Percentiles rank a stretch among this genome's conserved stretches.
These are phyloP conservation scores for Cryphonectria parasitica DNA, from an alignment of 2,329 filamentous ascomycete species.

Conservation along the genomic window DNA sequence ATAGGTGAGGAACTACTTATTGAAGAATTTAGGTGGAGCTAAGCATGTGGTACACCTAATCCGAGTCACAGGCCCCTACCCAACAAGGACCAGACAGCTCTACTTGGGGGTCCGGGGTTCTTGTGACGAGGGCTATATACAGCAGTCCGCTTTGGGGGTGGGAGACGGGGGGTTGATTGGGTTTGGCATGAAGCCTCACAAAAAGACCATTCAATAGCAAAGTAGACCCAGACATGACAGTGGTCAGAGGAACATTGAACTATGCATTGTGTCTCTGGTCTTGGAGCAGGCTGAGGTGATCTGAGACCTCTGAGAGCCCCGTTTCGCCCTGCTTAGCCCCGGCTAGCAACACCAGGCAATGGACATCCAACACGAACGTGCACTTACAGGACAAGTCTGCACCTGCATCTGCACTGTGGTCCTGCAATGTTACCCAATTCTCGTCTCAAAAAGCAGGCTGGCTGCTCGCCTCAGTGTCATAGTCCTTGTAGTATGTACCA, in stretches of 20 bases:
- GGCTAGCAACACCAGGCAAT: background rate
- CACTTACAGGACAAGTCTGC: background rate
- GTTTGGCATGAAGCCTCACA: background rate
- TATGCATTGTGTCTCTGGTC: background rate
- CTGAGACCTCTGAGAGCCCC: background rate
- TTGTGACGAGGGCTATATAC: background rate
- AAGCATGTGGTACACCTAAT: background rate
- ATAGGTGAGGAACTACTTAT: slow-evolving; percentile 3
- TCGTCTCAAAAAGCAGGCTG: background rate
- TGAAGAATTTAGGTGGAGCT: background rate
- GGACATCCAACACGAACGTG: background rate
- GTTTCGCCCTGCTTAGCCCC: background rate
- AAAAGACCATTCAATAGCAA: background rate
- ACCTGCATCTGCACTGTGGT: background rate
- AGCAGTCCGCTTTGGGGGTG: background rate
- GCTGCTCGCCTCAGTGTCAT: background rate
- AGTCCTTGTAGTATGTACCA: background rate
- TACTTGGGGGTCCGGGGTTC: background rate
- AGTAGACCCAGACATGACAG: background rate
- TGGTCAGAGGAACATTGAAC: background rate
- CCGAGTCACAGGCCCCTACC: slow-evolving; percentile 7
- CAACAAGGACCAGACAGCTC: slow-evolving; percentile 2
- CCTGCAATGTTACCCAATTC: background rate
- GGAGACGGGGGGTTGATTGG: background rate
- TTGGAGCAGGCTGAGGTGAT: slow-evolving; percentile 1